Evolutionary conservation across 2,329 filamentous ascomycete species (phyloP).

Genomic region (Teratosphaeria zuluensis): DNA sequence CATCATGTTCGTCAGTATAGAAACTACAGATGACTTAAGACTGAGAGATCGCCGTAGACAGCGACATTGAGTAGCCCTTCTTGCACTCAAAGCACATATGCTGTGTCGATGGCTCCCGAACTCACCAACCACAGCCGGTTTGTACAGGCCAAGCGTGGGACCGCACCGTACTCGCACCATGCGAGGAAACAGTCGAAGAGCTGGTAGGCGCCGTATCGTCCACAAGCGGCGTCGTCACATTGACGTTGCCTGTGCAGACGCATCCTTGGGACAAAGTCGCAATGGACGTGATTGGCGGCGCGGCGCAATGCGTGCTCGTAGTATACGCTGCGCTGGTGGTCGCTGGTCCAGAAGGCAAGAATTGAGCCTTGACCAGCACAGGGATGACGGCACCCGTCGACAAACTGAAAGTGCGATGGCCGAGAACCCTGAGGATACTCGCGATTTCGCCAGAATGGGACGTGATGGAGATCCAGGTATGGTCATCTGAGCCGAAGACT

Average conservation of each 20-base stretch:
- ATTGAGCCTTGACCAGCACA: conserved; percentile 53
- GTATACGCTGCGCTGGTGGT: conserved; percentile 24
- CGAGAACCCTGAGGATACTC: conserved; percentile 45
- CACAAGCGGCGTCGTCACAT: conserved; percentile 2
- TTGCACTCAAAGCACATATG: too few species aligned
- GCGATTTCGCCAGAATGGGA: conserved; percentile 51
- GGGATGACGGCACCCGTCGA: conserved; percentile 61
- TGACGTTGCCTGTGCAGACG: conserved; percentile 13
- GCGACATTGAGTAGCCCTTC: too few species aligned
- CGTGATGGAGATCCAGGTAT: conserved; percentile 50
- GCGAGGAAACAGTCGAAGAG: neutral
- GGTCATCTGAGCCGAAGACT: conserved; percentile 44
- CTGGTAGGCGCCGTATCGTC: neutral
- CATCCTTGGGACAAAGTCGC: conserved; percentile 18
- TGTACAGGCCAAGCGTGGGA: neutral
- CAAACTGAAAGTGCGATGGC: conserved; percentile 52
- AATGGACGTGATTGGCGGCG: conserved; percentile 23
- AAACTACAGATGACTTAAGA: too few species aligned
- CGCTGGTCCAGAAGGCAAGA: conserved; percentile 26
- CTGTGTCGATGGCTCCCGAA: too few species aligned
- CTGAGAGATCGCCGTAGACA: too few species aligned
- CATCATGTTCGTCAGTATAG: too few species aligned
- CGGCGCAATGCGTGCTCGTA: conserved; percentile 25
- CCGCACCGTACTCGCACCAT: neutral
- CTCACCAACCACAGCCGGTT: neutral